Evolutionary conservation across 768 basidiomycete species (phyloP).

Genomic region (Mycena capillaripes): DNA sequence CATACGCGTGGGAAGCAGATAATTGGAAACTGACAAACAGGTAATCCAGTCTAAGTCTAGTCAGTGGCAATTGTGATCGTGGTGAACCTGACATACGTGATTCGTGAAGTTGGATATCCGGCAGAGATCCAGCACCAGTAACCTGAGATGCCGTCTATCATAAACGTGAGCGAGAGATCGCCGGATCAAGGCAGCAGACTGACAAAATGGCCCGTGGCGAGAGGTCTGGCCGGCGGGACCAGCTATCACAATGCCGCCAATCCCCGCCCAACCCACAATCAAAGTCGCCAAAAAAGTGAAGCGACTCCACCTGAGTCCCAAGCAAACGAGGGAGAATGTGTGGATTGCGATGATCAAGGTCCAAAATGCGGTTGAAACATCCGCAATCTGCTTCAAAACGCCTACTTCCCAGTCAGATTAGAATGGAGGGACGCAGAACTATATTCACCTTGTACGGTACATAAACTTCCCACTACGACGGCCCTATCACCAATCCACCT

Average conservation of each 20-base stretch:
- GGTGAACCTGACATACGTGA: constrained; percentile 54
- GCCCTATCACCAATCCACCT: constrained; percentile 55
- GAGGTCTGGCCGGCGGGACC: constrained; percentile 57
- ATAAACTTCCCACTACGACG: constrained; percentile 54
- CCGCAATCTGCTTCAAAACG: constrained; percentile 63
- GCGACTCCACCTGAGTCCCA: constrained; percentile 52
- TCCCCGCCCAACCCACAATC: constrained; percentile 59
- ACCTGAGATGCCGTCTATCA: constrained; percentile 62
- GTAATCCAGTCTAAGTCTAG: constrained; percentile 59
- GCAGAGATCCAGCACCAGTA: constrained; percentile 71
- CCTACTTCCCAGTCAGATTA: constrained; percentile 39
- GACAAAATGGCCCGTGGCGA: constrained; percentile 63
- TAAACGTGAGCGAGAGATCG: background rate
- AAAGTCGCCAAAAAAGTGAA: constrained; percentile 54
- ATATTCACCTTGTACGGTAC: constrained; percentile 58
- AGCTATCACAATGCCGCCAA: constrained; percentile 57
- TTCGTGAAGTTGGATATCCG: constrained; percentile 54
- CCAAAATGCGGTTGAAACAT: constrained; percentile 66
- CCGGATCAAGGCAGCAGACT: constrained; percentile 35
- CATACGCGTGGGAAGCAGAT: background rate
- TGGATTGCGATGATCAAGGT: constrained; percentile 65
- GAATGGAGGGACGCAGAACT: too few species aligned
- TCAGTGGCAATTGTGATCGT: background rate
- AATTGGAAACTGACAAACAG: constrained; percentile 57
- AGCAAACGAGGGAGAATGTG: constrained; percentile 66